Evolutionary conservation across 148 eudicot species (phyloP), one percentile per base, ranked within the genome.

Genomic region (Camellia japonica): DNA sequence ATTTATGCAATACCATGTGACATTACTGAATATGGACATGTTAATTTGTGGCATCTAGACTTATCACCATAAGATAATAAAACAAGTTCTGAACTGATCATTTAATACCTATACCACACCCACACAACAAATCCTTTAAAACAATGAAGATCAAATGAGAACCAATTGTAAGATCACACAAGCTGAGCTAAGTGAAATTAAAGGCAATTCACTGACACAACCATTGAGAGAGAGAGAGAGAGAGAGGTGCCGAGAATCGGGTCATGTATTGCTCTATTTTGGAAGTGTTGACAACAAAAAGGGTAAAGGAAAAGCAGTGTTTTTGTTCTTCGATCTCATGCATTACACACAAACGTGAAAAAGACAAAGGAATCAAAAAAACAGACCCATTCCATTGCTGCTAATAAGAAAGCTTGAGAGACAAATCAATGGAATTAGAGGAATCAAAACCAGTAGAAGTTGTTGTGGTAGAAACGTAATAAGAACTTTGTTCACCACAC

Each of bases 401-500:
- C 80, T 82, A 82, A 58, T 74, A 74, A 66, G 80, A 88, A 77
- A 91, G 95, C 87, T 90, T 91, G 52, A 91, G 89, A 54, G 95
- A 90, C 88, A 91, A 83, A 82, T 91, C 95, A 88, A 91, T 80
- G 23, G 81, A 84, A 76, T 59, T 65, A 68, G 87, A 72, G 58
- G 74, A 20, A 71, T 61, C 54, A 46, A 19, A 65, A 81, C 68
- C 63, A 58, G 64, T 52, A 66, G 64, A 9, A 61, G 65, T 46
- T 15, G 80, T 74, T 9, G 75, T 78, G 47, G 85, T 73, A 41
- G 88, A 78, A 20, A 87, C 76, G 44, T 83, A 55, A 71, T 80
- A 83, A 71, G 86, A 81, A 10, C 73, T 19, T 5, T 78, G 66
- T 46, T 30, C 70, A 60, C 41, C 42, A 46, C 30, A 6, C 19